Base-by-base conservation (phyloP, 2,329 filamentous ascomycete genomes). In the Lecanicillium sp. region DNA sequence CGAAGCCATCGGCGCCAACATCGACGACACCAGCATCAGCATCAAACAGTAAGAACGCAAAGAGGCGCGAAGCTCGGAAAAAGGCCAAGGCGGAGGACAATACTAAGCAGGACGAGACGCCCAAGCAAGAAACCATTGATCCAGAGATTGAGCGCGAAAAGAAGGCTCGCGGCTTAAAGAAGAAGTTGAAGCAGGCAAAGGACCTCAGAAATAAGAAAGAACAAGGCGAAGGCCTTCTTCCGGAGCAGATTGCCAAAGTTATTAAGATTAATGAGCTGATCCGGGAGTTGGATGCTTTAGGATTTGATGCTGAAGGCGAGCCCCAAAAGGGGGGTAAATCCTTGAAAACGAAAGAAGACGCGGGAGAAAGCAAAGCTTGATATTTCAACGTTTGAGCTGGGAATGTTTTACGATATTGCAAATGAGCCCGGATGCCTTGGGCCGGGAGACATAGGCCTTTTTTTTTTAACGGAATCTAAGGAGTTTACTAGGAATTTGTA, bases 251-350 rank as follows among this genome's bases (percentile, higher is more conserved):
- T 47, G 88, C 90, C 51, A 98, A 98, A 67, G 86, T 98, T 40
- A 94, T 95, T 59, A 94, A 92, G 63, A 95, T 98, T 58, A 87
- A 86, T 46, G 92, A 98, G 65, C 73, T 98, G 36, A 80, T 95
- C 42, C 77, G 88, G 11, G 89, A 96, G 57, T 65, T 98, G 40
- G 85, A 94, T 51, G 73, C 76, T 3, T 69, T 98, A 19, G 90
- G 90, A 0, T 87, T 96, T 46, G 83, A 94, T 57, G 64, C 75
- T 1, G 83, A 94, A 9, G 86, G 82, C 3, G 83, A 89, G 46
- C 62, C 64, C 2, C 70, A 68, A 47, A 47, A 51, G 30, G 12
- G 36, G 3, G 45, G 46, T 16, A 41, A 40, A 6, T 7, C 6
- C 6, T 11, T 11, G 7, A 25, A 25, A 11, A 11, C 22, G 11